Base-by-base conservation (phyloP, 345 rosid genomes). In the Citrus australasica region DNA sequence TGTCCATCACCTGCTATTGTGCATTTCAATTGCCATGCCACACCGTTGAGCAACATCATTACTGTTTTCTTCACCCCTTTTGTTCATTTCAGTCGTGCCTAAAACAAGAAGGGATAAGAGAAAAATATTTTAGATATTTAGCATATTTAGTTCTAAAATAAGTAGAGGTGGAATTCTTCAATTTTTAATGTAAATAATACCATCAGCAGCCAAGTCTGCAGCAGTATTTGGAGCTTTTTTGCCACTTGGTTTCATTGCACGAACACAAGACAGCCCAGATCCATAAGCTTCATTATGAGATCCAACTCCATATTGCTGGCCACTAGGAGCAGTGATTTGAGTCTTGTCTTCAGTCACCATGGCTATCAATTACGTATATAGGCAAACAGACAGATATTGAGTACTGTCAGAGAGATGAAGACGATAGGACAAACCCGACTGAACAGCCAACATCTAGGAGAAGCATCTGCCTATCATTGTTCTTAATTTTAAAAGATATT, bases 1-100 rank as follows among this genome's bases (percentile, higher is more conserved):
- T 69, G 73, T 69, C 22, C 4, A 68, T 68, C 56, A 69, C 58
- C 73, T 69, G 73, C n/a, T 55, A 30, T 64, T 30, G 38, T 32
- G 35, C 35, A 30, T 14, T 30, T 64, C 38, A 14, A 17, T 0
- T 9, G 38, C 30, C 67, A 14, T 30, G 38, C 67, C 67, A 46
- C 8, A 14, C 59, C 35, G 35, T 25, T 1, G n/a, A 28, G 37
- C 24, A 48, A 19, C 38, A 27, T 28, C 62, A 14, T 17, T 9
- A 19, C 38, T 19, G 32, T 7, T 28, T 2, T 51, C 62, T 51
- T 2, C 40, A 2, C 27, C 19, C 40, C 27, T 71, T 30, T 9
- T 8, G 16, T 7, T 51, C 37, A n/a, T 9, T 28, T 51, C 40
- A 51, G 2, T 30, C 5, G 16, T 19, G 38, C 61, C 74, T 71